Evolutionary conservation across 306 rosid species (phyloP).

Genomic region (Alnus rubra): DNA sequence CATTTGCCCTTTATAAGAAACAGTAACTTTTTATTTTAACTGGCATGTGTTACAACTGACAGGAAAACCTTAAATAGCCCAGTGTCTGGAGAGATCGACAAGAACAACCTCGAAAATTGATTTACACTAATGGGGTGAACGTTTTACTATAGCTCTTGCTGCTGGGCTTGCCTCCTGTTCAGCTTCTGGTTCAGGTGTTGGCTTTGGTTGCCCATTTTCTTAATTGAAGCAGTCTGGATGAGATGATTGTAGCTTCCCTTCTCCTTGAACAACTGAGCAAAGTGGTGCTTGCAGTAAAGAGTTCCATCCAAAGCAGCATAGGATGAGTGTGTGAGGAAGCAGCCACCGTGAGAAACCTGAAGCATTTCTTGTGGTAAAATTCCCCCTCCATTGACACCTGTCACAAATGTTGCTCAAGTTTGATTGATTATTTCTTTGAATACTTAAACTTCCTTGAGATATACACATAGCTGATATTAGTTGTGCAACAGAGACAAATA

Average conservation of each 20-base stretch:
- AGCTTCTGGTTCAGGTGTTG: slow-evolving; percentile 20
- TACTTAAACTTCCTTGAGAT: too few species aligned
- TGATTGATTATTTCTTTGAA: too few species aligned
- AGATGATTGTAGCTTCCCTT: slow-evolving; percentile 72
- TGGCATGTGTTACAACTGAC: background rate
- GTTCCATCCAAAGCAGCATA: slow-evolving; percentile 77
- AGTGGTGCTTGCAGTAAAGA: slow-evolving; percentile 78
- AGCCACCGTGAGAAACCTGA: slow-evolving; percentile 70
- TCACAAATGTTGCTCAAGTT: background rate
- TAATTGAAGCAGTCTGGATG: slow-evolving; percentile 55
- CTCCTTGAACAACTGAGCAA: slow-evolving; percentile 77
- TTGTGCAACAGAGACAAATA: too few species aligned
- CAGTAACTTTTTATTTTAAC: background rate
- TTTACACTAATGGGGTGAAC: background rate
- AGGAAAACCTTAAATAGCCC: background rate
- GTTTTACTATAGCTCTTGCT: slow-evolving; percentile 26
- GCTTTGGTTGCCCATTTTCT: slow-evolving; percentile 34
- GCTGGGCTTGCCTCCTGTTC: slow-evolving; percentile 13
- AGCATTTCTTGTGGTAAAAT: slow-evolving; percentile 70
- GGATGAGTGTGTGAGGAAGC: slow-evolving; percentile 56
- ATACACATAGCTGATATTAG: too few species aligned
- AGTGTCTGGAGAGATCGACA: background rate
- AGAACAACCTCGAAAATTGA: background rate
- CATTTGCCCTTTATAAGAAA: too few species aligned
- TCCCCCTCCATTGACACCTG: slow-evolving; percentile 72